These are phyloP conservation scores for Teratosphaeria gauchensis DNA, from an alignment of 2,329 filamentous ascomycete species.

Conservation along the genomic window DNA sequence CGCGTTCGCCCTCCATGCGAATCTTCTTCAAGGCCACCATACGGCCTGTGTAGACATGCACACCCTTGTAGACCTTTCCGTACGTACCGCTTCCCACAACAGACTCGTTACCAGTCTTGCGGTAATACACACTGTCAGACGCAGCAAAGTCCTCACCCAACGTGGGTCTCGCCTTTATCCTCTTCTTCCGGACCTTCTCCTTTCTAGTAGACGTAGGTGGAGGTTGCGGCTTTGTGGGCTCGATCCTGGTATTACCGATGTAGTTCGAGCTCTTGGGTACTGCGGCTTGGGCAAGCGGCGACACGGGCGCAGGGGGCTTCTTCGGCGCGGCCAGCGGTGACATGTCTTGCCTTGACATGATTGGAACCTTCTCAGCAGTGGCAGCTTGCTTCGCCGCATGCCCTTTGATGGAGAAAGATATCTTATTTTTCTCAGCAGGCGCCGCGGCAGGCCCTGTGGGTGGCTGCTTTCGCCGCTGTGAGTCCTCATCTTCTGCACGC, in stretches of 20 bases:
- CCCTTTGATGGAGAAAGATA: constrained; percentile 88
- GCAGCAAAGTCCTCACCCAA: constrained; percentile 61
- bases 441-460: neutral
- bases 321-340: constrained; percentile 36
- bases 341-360: constrained; percentile 16
- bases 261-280: constrained; percentile 25
- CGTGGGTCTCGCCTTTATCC: constrained; percentile 60
- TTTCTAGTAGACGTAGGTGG: constrained; percentile 26
- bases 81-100: constrained; percentile 94
- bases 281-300: constrained; percentile 18
- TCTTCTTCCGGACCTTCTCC: constrained; percentile 55
- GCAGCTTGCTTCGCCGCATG: constrained; percentile 45
- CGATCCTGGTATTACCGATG: constrained; percentile 23
- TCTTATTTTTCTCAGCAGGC: constrained; percentile 48
- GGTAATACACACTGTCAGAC: constrained; percentile 85
- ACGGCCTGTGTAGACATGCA: constrained; percentile 80
- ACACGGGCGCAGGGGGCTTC: constrained; percentile 30
- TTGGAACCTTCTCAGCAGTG: constrained; percentile 22
- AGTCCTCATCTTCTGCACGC: constrained; percentile 52
- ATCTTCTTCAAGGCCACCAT: constrained; percentile 83
- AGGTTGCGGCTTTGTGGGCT: constrained; percentile 10
- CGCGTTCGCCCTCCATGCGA: constrained; percentile 84
- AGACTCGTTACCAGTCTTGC: constrained; percentile 95
- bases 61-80: constrained; percentile 88
- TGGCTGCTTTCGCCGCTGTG: constrained; percentile 22